Evolutionary conservation across 441 rosid genomes (phyloP).

Genomic region (Omphalea diandra): DNA sequence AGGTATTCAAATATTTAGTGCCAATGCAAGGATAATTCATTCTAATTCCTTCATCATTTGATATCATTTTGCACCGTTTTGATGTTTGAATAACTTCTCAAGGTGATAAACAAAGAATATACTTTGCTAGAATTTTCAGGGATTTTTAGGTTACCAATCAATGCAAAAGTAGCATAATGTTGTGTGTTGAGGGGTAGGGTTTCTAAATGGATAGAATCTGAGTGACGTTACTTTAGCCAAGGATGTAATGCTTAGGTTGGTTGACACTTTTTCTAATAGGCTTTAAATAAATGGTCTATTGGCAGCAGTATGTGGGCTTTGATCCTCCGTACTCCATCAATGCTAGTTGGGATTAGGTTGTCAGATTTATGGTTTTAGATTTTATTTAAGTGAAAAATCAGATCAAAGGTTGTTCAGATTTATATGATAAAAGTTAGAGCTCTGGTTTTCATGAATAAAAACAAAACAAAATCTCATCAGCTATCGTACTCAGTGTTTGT

Average conservation of each 20-base stretch:
- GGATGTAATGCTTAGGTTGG: not conserved
- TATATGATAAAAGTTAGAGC: not conserved
- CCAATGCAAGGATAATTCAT: no score
- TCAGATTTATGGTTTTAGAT: not conserved
- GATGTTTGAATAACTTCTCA: not conserved
- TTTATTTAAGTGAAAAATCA: not conserved
- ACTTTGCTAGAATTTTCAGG: not conserved
- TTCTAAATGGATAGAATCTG: not conserved
- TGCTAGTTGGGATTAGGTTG: not conserved
- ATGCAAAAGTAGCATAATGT: not conserved
- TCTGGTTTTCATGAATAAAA: not conserved
- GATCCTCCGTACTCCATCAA: not conserved
- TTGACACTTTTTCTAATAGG: no score
- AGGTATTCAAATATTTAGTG: not conserved
- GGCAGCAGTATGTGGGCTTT: not conserved
- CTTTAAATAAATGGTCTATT: not conserved
- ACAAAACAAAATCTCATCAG: not conserved
- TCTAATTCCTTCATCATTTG: not conserved
- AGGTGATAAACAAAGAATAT: not conserved
- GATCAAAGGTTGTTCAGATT: not conserved
- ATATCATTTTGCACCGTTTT: not conserved
- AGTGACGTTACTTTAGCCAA: conserved; percentile 2
- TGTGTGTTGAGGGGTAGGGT: not conserved
- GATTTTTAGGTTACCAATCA: not conserved
- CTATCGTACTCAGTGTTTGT: not conserved